phyloP scores from a whole-genome alignment of 257 asterid species.

The Phtheirospermum japonicum region DNA sequence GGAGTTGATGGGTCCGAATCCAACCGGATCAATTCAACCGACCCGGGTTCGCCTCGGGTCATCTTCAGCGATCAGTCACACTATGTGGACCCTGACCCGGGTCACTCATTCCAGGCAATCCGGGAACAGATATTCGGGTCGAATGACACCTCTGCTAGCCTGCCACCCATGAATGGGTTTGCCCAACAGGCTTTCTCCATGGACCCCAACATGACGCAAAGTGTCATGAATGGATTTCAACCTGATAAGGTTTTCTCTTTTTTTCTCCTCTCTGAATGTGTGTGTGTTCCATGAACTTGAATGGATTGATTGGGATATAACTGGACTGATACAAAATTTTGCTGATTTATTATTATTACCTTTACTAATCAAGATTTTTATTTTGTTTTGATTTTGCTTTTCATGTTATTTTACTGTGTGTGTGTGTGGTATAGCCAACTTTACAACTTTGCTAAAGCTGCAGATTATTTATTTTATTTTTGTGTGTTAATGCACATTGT shows the following conservation, averaged over 20 bases:
- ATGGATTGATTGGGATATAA: neutral
- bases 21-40: conserved; percentile 44
- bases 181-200: conserved; percentile 84
- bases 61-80: conserved; percentile 50
- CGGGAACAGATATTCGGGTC: conserved; percentile 87
- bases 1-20: conserved; percentile 79
- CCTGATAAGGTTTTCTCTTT: conserved; percentile 58
- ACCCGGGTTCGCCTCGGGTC: conserved; percentile 50
- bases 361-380: too few species aligned
- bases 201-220: conserved; percentile 55
- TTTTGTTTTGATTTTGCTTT: too few species aligned
- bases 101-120: conserved; percentile 87
- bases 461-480: neutral
- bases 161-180: conserved; percentile 80
- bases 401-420: too few species aligned
- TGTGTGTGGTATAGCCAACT: too few species aligned
- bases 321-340: too few species aligned
- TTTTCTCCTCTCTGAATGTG: neutral
- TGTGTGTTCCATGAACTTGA: neutral
- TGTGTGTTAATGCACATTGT: too few species aligned
- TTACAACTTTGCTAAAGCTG: too few species aligned
- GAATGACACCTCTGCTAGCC: conserved; percentile 32
- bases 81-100: conserved; percentile 92
- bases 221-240: conserved; percentile 81
- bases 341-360: too few species aligned